Conservation (phyloP, 2,329 filamentous ascomycete species). For the Cladosporium oxysporum region DNA sequence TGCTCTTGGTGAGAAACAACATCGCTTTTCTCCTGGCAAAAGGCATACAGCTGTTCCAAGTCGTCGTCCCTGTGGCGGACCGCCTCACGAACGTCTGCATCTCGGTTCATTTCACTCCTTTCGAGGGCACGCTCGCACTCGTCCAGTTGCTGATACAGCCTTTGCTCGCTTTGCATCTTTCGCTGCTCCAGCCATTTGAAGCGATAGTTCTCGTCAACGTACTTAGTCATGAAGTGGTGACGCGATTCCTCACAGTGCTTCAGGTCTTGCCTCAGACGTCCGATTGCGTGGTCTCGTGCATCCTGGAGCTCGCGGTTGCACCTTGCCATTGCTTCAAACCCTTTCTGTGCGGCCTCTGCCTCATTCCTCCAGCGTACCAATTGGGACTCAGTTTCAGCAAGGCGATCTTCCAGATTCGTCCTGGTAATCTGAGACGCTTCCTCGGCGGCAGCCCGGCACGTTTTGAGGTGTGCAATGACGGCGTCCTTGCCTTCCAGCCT, state of each 20-base stretch:
- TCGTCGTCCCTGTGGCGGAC: slow-evolving; percentile 9
- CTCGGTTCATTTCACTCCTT: background rate
- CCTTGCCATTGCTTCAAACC: background rate
- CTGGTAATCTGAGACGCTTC: slow-evolving; percentile 8
- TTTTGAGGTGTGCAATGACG: background rate
- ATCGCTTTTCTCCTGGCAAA: slow-evolving; percentile 7
- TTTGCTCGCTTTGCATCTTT: slow-evolving; percentile 9
- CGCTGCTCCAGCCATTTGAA: slow-evolving; percentile 19
- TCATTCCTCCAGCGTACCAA: background rate
- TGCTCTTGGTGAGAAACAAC: slow-evolving; percentile 8
- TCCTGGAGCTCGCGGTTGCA: slow-evolving; percentile 9
- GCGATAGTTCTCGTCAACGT: slow-evolving; percentile 17
- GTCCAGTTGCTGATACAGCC: background rate
- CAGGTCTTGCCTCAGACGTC: slow-evolving; percentile 6
- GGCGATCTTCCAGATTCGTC: background rate
- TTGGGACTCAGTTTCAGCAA: background rate
- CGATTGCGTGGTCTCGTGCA: background rate
- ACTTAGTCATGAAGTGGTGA: slow-evolving; percentile 19
- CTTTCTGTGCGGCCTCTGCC: background rate
- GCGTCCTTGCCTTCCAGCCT: background rate
- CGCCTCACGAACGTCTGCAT: slow-evolving; percentile 4
- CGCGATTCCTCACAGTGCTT: slow-evolving; percentile 16
- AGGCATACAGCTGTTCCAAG: slow-evolving; percentile 9
- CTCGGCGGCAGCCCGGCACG: background rate
- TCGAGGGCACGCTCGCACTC: slow-evolving; percentile 8